Evolutionary conservation across 2,329 filamentous ascomycete species (phyloP).

Genomic region (Septoria linicola): DNA sequence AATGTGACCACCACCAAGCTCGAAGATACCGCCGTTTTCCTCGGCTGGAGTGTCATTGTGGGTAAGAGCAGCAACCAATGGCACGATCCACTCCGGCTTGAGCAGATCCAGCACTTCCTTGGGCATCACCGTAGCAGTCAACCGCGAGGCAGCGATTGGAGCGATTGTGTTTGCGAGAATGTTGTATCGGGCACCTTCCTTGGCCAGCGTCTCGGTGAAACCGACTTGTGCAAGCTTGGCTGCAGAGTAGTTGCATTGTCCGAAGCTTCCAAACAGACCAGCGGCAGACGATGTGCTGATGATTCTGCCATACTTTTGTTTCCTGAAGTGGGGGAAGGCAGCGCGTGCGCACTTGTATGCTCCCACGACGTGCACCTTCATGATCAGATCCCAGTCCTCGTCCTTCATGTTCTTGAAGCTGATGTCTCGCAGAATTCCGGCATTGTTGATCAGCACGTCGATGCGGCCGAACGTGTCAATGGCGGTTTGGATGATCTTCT

Average conservation of each 20-base stretch:
- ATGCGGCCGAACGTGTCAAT: constrained; percentile 80
- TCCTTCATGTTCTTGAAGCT: constrained; percentile 99
- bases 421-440: constrained; percentile 89
- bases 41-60: constrained; percentile 73
- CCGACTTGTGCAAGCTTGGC: constrained; percentile 94
- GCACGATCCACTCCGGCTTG: constrained; percentile 93
- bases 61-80: constrained; percentile 81
- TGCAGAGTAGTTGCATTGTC: constrained; percentile 95
- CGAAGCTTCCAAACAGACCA: constrained; percentile 92
- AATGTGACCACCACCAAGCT: constrained; percentile 87
- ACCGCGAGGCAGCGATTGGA: constrained; percentile 89
- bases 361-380: constrained; percentile 87
- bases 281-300: constrained; percentile 98
- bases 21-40: constrained; percentile 88
- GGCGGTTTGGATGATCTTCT: constrained; percentile 88
- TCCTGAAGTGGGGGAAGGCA: constrained; percentile 96
- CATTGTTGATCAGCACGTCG: constrained; percentile 96
- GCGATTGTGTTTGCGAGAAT: constrained; percentile 94
- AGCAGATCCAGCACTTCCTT: constrained; percentile 83
- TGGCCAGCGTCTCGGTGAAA: constrained; percentile 96
- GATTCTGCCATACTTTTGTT: constrained; percentile 95
- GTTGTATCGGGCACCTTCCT: constrained; percentile 98
- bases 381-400: constrained; percentile 92
- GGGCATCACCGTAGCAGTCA: constrained; percentile 94
- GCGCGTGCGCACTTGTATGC: constrained; percentile 94